phyloP scores from a whole-genome alignment of 495 filamentous ascomycete genomes.

The Talaromyces wortmannii region DNA sequence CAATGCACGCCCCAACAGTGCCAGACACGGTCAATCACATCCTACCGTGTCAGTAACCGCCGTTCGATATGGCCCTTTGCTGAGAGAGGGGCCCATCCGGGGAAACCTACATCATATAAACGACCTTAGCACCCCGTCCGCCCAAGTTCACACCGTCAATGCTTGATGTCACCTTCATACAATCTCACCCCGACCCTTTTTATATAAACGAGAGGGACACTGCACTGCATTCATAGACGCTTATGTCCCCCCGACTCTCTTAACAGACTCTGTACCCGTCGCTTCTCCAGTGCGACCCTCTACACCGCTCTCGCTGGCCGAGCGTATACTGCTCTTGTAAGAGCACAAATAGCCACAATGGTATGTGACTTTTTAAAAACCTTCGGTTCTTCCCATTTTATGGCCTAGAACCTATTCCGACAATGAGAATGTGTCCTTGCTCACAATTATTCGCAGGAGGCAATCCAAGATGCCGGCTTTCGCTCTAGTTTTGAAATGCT shows the following conservation, averaged over 20 bases:
- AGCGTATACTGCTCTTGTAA: neutral
- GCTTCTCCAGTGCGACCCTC: neutral
- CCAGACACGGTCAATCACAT: slow-evolving; percentile 1
- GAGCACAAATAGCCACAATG: neutral
- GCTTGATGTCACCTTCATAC: too few species aligned
- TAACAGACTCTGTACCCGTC: too few species aligned
- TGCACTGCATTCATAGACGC: too few species aligned
- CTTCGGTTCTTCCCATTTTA: too few species aligned
- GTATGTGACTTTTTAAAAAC: neutral
- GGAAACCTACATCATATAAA: slow-evolving; percentile 2
- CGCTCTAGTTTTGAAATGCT: neutral
- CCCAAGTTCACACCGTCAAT: too few species aligned
- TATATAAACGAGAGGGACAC: too few species aligned
- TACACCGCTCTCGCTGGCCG: neutral
- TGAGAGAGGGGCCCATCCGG: neutral
- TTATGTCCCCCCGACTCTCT: too few species aligned
- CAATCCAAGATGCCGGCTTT: neutral
- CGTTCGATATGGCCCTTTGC: neutral
- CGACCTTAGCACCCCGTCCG: neutral
- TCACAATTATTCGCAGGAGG: neutral
- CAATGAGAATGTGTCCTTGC: too few species aligned
- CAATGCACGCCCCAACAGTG: neutral
- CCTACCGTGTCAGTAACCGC: neutral
- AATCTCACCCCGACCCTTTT: too few species aligned
- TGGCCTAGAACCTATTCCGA: too few species aligned